These are phyloP conservation scores for Lagenidium sp. DNA, from an alignment of 352 stramenopile species.

Conservation along the genomic window DNA sequence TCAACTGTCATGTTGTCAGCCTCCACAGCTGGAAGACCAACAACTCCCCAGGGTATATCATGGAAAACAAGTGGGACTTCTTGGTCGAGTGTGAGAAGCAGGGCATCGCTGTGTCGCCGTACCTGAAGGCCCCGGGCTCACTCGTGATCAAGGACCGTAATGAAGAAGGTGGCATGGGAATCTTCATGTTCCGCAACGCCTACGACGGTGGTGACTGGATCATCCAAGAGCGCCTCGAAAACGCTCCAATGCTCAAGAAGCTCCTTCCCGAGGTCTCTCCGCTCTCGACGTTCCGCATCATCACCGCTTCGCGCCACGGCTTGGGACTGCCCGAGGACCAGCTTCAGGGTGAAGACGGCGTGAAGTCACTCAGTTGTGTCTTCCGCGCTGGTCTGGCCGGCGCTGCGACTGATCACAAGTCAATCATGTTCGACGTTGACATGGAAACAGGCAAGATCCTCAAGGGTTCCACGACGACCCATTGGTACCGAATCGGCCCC, in stretches of 20 bases:
- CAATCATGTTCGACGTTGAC: constrained; percentile 98
- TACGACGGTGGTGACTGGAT: constrained; percentile 92
- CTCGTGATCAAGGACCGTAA: constrained; percentile 98
- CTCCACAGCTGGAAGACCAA: constrained; percentile 92
- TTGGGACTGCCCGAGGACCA: constrained; percentile 33
- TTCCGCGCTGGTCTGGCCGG: constrained; percentile 57
- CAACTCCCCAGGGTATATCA: constrained; percentile 88
- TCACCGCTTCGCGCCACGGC: constrained; percentile 88
- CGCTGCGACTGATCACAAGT: constrained; percentile 95
- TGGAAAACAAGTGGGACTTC: constrained; percentile 99
- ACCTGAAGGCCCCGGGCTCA: constrained; percentile 81
- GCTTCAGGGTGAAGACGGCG: constrained; percentile 40
- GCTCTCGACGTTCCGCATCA: constrained; percentile 97
- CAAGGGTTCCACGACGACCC: constrained; percentile 93
- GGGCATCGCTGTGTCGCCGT: constrained; percentile 91
- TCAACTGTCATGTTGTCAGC: constrained; percentile 94
- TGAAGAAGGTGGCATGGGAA: constrained; percentile 96
- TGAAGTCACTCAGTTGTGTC: constrained; percentile 77
- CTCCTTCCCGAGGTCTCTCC: constrained; percentile 91
- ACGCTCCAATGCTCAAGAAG: constrained; percentile 87
- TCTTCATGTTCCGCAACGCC: constrained; percentile 97
- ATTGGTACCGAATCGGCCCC: constrained; percentile 92
- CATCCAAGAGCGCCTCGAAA: constrained; percentile 95
- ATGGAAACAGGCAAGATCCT: constrained; percentile 89
- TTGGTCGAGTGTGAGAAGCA: constrained; percentile 87